phyloP scores from a whole-genome alignment of 441 rosid species.

The Mallotus japonicus region DNA sequence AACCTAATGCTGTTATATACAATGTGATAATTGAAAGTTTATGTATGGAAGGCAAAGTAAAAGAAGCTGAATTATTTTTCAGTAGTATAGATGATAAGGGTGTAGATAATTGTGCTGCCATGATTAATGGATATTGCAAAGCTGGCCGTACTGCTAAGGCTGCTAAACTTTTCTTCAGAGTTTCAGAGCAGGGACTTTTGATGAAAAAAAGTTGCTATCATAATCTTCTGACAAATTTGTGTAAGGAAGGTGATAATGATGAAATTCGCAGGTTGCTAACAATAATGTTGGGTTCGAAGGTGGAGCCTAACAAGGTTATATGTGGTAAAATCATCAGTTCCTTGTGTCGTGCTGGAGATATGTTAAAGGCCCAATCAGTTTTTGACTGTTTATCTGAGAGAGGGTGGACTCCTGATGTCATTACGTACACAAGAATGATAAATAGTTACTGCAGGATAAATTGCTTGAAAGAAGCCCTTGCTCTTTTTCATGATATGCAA shows the following conservation, averaged over 20 bases:
- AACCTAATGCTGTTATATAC: conserved; percentile 44
- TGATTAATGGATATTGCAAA: conserved; percentile 62
- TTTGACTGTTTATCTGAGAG: conserved; percentile 34
- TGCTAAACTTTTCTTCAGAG: conserved; percentile 33
- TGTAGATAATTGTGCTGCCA: conserved; percentile 43
- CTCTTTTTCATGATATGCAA: conserved; percentile 56
- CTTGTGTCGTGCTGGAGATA: conserved; percentile 38
- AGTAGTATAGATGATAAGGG: conserved; percentile 33
- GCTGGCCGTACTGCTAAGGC: conserved; percentile 41
- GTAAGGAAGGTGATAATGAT: conserved; percentile 36
- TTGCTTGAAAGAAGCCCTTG: conserved; percentile 37
- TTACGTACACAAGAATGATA: conserved; percentile 63
- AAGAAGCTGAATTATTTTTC: conserved; percentile 55
- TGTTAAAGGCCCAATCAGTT: conserved; percentile 38
- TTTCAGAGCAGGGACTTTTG: conserved; percentile 28
- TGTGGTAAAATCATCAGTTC: conserved; percentile 43
- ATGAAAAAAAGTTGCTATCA: conserved; percentile 41
- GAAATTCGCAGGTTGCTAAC: conserved; percentile 39
- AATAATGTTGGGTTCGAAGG: conserved; percentile 37
- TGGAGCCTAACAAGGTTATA: conserved; percentile 42
- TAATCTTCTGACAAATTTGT: conserved; percentile 46
- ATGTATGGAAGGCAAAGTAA: conserved; percentile 53
- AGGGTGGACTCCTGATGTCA: conserved; percentile 45
- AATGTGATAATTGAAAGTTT: conserved; percentile 59
- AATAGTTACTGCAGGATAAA: conserved; percentile 49